Base-by-base conservation (phyloP, 2,329 filamentous ascomycete species). In the Fusarium compactum region DNA sequence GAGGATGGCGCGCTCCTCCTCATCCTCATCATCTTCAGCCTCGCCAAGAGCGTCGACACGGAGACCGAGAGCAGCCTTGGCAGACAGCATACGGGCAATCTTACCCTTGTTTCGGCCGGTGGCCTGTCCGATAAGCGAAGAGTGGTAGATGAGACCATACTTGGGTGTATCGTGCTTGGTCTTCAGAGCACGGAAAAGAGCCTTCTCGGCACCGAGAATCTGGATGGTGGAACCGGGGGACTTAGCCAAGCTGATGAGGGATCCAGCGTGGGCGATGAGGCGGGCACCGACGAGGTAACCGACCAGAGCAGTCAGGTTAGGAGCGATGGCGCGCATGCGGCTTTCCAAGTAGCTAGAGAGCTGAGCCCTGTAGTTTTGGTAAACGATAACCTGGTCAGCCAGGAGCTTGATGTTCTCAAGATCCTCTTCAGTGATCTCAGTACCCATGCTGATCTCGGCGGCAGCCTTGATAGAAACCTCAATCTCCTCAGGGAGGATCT, bases 21-120 rank as follows among this genome's bases (percentile, higher is more conserved):
- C 96, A 29, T 95, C 93, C 25, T 90, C 86, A 51, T 92, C 90
- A 61, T 91, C 89, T 48, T 87, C 87, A 69, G 88, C 77, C 20
- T 80, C 77, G 54, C 78, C 82, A 25, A 86, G 89, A 29, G 96
- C 94, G 81, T 99, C 96, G 52, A 97, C 92, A 83, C 96, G 94
- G 51, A 98, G 86, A 86, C 95, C 95, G 53, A 99, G 89, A 27
- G 96, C 94, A 48, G 95, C 91, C 87, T 98, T 98, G 74, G 95
- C 92, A 51, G 96, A 92, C 67, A 99, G 88, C 86, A 97, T 94
- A 87, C 96, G 93, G 44, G 96, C 96, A 78, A 99, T 97, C 87
- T 99, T 99, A 76, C 96, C 96, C 91, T 99, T 99, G 87, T 98
- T 98, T 86, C 94, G 95, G 77, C 96, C 96, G 22, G 93, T 97